A percentile compares a stretch with the other conserved stretches of the same genome.
Evolutionary conservation across 2,329 filamentous ascomycete genomes (phyloP).

Genomic region (Tolypocladium paradoxum): DNA sequence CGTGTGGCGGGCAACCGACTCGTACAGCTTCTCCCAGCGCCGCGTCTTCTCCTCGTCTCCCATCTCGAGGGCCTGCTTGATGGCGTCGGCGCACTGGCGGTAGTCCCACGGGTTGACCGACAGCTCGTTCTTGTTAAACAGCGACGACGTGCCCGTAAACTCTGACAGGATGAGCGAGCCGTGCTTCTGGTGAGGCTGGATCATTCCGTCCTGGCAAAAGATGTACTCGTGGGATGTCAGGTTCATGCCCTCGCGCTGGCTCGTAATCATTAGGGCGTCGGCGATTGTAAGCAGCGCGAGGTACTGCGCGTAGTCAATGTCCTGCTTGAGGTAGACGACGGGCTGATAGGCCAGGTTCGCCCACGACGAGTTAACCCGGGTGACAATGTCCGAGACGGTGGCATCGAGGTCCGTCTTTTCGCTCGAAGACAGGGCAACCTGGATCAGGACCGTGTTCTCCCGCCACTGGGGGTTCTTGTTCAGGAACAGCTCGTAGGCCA

Average conservation of each 20-base stretch:
- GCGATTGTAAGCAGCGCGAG: constrained; percentile 84
- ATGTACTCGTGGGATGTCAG: constrained; percentile 90
- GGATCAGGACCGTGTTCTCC: constrained; percentile 80
- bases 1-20: constrained; percentile 68
- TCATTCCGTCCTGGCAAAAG: constrained; percentile 78
- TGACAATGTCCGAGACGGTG: constrained; percentile 86
- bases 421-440: constrained; percentile 83
- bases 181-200: constrained; percentile 61
- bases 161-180: constrained; percentile 88
- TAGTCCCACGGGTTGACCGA: constrained; percentile 96
- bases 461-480: constrained; percentile 88
- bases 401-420: constrained; percentile 82
- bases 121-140: constrained; percentile 73
- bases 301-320: constrained; percentile 87
- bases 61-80: constrained; percentile 78
- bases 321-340: constrained; percentile 87
- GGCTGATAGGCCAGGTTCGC: constrained; percentile 88
- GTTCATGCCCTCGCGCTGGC: constrained; percentile 95
- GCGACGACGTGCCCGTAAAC: constrained; percentile 82
- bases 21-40: constrained; percentile 65
- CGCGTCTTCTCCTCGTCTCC: constrained; percentile 57
- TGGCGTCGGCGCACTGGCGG: constrained; percentile 73
- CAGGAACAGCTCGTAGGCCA: constrained; percentile 86
- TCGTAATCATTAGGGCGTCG: constrained; percentile 88
- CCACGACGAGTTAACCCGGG: constrained; percentile 83